Conservation (phyloP, 177 flowering plant species). For the Telopea speciosissima region DNA sequence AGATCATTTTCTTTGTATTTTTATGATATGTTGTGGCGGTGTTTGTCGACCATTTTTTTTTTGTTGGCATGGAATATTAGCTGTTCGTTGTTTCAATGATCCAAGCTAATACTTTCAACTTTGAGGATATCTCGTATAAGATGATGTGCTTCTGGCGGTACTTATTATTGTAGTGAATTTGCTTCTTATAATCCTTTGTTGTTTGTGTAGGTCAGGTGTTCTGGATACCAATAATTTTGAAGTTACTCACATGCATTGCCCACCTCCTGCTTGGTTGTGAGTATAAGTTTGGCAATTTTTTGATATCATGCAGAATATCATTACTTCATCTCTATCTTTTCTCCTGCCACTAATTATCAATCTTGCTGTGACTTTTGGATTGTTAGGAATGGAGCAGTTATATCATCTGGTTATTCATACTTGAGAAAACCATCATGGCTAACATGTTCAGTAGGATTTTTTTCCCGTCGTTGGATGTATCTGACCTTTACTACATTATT, state of each 20-base stretch:
- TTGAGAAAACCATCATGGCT: constrained; percentile 79
- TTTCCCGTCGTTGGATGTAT: not conserved
- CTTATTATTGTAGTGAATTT: not conserved
- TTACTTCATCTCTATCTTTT: too few relatives aligned
- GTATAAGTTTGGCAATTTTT: constrained; percentile 21
- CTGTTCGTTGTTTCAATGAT: not conserved
- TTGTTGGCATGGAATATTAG: not conserved
- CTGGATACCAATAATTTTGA: constrained; percentile 48
- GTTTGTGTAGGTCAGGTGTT: constrained; percentile 78
- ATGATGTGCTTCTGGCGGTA: not conserved
- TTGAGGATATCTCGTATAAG: not conserved
- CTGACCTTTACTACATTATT: not conserved
- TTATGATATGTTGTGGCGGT: not conserved
- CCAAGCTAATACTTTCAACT: not conserved
- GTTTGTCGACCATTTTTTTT: too few relatives aligned
- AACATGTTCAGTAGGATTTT: constrained; percentile 51
- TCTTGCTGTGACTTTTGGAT: constrained; percentile 10
- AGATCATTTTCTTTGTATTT: not conserved
- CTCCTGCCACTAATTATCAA: not conserved
- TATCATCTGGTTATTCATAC: constrained; percentile 23
- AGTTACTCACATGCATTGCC: constrained; percentile 92
- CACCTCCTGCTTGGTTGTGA: constrained; percentile 97
- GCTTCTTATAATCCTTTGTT: not conserved
- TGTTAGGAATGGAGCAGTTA: constrained; percentile 37
- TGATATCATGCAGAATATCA: not conserved